Percentiles rank a stretch among this genome's conserved stretches.
phyloP scores from a whole-genome alignment of 371 early-diverging fungal genomes.

The Rhizomucor pusillus region DNA sequence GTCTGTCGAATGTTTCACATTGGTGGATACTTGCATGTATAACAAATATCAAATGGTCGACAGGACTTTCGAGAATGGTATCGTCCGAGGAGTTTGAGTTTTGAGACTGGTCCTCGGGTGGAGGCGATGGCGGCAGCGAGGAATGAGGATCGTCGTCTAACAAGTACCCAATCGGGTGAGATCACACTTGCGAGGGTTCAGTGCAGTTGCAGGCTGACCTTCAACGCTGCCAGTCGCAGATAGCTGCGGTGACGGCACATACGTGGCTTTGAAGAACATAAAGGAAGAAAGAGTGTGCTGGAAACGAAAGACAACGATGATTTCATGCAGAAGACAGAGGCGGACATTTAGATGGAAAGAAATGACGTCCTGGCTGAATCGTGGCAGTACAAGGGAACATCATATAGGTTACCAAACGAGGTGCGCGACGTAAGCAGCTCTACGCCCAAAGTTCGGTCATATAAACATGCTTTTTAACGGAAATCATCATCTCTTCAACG shows the following conservation, averaged over 20 bases:
- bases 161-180: neutral
- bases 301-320: too few species aligned
- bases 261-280: conserved; percentile 49
- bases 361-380: too few species aligned
- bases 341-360: too few species aligned
- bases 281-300: conserved; percentile 5
- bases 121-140: conserved; percentile 8
- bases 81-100: conserved; percentile 14
- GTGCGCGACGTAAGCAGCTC: too few species aligned
- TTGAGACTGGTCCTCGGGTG: neutral
- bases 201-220: conserved; percentile 5
- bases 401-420: too few species aligned
- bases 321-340: too few species aligned
- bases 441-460: too few species aligned
- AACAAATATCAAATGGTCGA: conserved; percentile 54
- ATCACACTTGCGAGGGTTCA: neutral
- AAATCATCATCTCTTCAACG: too few species aligned
- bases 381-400: too few species aligned
- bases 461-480: too few species aligned
- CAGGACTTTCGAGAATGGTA: conserved; percentile 24
- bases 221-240: conserved; percentile 19
- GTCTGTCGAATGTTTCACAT: neutral
- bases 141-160: conserved; percentile 11
- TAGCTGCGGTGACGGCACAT: conserved; percentile 40
- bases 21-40: conserved; percentile 46